Conservation (phyloP, 1,284 basidiomycete species). For the Rhodotorula sp. region DNA sequence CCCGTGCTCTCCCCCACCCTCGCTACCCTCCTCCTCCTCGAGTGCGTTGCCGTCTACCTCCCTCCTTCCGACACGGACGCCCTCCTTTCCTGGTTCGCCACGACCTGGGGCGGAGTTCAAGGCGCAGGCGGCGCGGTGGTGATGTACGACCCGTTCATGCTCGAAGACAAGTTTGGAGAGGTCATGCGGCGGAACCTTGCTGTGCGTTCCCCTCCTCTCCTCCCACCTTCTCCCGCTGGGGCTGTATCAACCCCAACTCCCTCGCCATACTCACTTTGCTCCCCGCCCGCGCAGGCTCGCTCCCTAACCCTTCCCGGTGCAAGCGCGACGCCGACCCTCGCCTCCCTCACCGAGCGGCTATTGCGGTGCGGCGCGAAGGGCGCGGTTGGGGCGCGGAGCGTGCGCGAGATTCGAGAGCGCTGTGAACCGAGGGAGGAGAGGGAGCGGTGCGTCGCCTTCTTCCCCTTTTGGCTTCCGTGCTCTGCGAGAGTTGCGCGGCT, state of each 20-base stretch:
- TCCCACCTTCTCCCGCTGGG: too few relatives aligned
- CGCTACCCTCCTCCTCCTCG: slow-evolving; percentile 81
- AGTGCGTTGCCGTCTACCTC: slow-evolving; percentile 93
- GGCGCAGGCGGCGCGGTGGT: slow-evolving; percentile 50
- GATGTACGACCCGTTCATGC: slow-evolving; percentile 87
- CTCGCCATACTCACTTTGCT: neutral
- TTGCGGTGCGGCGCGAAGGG: slow-evolving; percentile 59
- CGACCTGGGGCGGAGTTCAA: slow-evolving; percentile 55
- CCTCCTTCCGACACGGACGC: slow-evolving; percentile 60
- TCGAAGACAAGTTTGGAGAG: slow-evolving; percentile 78
- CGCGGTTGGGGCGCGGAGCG: slow-evolving; percentile 60
- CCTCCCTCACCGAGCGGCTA: slow-evolving; percentile 67
- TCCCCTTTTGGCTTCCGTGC: neutral
- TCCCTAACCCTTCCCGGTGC: slow-evolving; percentile 74
- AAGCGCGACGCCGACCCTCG: slow-evolving; percentile 62
- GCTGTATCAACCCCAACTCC: too few relatives aligned
- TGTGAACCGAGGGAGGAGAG: slow-evolving; percentile 63
- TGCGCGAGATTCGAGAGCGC: slow-evolving; percentile 66
- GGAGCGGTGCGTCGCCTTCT: slow-evolving; percentile 61
- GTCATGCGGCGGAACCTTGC: slow-evolving; percentile 85
- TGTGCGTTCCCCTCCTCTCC: slow-evolving; percentile 54
- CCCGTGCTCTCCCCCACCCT: slow-evolving; percentile 62
- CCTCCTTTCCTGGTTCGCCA: slow-evolving; percentile 73
- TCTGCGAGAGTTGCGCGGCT: too few relatives aligned
- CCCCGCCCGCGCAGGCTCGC: slow-evolving; percentile 59